Conservation (phyloP, 257 asterid species). For the Gardenia jasminoides region DNA sequence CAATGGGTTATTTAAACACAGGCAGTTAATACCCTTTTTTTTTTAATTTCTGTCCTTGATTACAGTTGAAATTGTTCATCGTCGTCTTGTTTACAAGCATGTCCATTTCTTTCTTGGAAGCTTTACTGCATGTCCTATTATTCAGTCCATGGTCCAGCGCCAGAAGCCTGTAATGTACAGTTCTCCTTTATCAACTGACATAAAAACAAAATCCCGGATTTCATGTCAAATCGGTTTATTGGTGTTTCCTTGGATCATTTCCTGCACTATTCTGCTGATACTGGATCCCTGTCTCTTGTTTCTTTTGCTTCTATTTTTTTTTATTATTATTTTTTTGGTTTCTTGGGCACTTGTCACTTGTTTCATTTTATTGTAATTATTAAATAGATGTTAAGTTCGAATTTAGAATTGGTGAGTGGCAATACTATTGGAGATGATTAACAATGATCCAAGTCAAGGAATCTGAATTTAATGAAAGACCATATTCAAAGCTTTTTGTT, state of each 20-base stretch:
- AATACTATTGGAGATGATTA: neutral
- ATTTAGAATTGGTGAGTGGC: neutral
- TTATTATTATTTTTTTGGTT: too few species aligned
- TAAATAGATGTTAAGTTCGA: too few species aligned
- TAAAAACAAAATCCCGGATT: slow-evolving; percentile 9
- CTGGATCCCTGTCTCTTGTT: neutral
- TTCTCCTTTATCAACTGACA: neutral
- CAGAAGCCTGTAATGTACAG: neutral
- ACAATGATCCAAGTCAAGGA: too few species aligned
- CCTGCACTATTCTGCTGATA: neutral
- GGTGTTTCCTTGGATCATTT: neutral
- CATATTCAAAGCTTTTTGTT: too few species aligned
- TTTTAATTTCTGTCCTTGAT: slow-evolving; percentile 1
- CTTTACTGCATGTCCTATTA: neutral
- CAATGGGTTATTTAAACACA: neutral
- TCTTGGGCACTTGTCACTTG: too few species aligned
- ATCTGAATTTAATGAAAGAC: too few species aligned
- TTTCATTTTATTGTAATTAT: too few species aligned
- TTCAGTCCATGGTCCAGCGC: slow-evolving; percentile 10
- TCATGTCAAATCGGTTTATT: neutral
- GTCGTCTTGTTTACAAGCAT: too few species aligned
- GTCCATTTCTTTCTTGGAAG: too few species aligned
- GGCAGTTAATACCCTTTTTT: neutral
- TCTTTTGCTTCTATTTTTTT: neutral
- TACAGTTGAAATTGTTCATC: slow-evolving; percentile 1